phyloP scores from a whole-genome alignment of 2,329 filamentous ascomycete species.

The Cyclaneusma minus region DNA sequence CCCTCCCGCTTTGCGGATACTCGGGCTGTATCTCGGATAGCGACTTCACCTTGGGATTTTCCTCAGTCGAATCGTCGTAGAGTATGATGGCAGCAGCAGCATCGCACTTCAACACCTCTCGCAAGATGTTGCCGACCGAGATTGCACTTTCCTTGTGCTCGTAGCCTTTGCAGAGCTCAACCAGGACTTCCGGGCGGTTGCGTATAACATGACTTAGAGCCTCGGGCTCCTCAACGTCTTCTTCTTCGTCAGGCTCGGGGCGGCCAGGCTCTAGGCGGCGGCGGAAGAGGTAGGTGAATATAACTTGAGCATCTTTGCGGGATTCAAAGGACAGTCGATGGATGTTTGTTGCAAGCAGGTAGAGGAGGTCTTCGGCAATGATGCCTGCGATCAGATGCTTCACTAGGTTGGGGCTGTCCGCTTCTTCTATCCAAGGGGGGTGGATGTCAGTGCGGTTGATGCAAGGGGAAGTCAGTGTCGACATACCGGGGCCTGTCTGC shows the following conservation, averaged over 20 bases:
- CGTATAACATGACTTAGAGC: conserved; percentile 82
- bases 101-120: conserved; percentile 82
- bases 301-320: conserved; percentile 86
- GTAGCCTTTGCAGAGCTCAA: conserved; percentile 80
- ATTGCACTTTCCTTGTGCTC: conserved; percentile 83
- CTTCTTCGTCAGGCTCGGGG: conserved; percentile 50
- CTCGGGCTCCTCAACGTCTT: no score
- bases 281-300: conserved; percentile 88
- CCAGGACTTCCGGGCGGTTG: conserved; percentile 70
- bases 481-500: conserved; percentile 77
- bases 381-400: conserved; percentile 72
- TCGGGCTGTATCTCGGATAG: conserved; percentile 65
- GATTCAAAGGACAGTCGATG: conserved; percentile 86
- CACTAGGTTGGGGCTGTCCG: conserved; percentile 76
- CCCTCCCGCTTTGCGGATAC: conserved; percentile 58
- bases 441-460: conserved; percentile 6
- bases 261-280: conserved; percentile 60
- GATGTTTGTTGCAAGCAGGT: conserved; percentile 67
- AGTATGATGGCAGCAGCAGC: conserved; percentile 80
- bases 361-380: conserved; percentile 80
- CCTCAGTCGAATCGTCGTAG: conserved; percentile 70
- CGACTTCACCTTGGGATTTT: conserved; percentile 58
- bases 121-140: conserved; percentile 74
- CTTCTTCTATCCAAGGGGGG: conserved; percentile 44
- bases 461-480: conserved; percentile 5